Evolutionary conservation across 164 flowering plant species (phyloP).

Genomic region (Chimonanthus salicifolius): DNA sequence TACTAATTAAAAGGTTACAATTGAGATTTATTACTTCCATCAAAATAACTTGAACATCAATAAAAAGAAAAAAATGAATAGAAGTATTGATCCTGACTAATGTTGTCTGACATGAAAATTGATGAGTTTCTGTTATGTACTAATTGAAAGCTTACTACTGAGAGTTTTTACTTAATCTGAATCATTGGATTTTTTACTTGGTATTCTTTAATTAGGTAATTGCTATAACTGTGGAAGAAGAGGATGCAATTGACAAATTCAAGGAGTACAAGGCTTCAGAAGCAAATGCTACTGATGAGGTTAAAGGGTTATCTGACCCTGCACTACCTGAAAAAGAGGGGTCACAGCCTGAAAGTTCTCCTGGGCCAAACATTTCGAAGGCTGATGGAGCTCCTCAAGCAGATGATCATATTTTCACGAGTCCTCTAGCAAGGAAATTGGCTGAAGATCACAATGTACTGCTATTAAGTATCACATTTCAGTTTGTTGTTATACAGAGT

Average conservation of each 20-base stretch:
- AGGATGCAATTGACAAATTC: conserved; percentile 70
- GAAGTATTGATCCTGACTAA: too few relatives aligned
- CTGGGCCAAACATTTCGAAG: conserved; percentile 44
- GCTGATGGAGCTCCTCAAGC: conserved; percentile 36
- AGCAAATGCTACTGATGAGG: conserved; percentile 34
- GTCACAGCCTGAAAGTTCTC: conserved; percentile 36
- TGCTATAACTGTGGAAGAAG: conserved; percentile 95
- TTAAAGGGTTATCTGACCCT: conserved; percentile 40
- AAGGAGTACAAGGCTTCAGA: conserved; percentile 62
- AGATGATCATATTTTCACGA: conserved; percentile 65
- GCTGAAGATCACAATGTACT: conserved; percentile 80
- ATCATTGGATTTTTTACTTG: background rate
- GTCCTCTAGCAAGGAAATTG: conserved; percentile 86
- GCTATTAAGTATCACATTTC: background rate
- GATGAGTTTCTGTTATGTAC: too few relatives aligned
- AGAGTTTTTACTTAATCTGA: too few relatives aligned
- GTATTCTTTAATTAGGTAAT: conserved; percentile 46
- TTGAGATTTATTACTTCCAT: background rate
- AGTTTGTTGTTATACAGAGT: background rate
- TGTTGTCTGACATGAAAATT: too few relatives aligned
- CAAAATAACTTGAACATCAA: too few relatives aligned
- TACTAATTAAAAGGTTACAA: background rate
- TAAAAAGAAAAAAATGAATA: too few relatives aligned
- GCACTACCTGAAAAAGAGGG: conserved; percentile 56
- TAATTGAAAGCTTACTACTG: too few relatives aligned